Conservation (phyloP, 805 yeast species). For the Wickerhamiella spandovensis region DNA sequence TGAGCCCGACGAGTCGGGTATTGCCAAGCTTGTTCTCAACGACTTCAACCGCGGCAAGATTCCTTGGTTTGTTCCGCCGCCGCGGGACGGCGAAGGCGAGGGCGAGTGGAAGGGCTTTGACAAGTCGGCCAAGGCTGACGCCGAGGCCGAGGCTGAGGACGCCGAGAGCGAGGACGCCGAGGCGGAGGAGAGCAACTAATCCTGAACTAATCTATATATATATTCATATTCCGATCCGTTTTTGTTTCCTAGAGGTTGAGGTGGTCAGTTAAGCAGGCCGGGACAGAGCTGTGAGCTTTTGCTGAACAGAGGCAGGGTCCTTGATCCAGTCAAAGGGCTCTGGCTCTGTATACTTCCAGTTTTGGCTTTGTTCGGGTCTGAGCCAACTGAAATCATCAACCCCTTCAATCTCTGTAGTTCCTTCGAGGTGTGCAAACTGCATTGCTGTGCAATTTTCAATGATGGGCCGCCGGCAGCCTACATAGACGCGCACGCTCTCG, state of each 20-base stretch:
- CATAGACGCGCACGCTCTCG: slow-evolving; percentile 7
- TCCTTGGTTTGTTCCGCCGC: slow-evolving; percentile 97
- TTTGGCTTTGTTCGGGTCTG: slow-evolving; percentile 8
- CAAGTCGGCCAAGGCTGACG: slow-evolving; percentile 4
- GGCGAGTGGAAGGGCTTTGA: slow-evolving; percentile 7
- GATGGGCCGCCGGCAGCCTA: slow-evolving; percentile 21
- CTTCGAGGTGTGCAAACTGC: slow-evolving; percentile 13
- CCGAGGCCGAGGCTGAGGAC: slow-evolving; percentile 1
- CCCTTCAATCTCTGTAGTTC: slow-evolving; percentile 1
- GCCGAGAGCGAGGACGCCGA: background rate
- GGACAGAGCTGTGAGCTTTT: background rate
- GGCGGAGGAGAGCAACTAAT: background rate
- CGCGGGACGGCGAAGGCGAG: slow-evolving; percentile 49
- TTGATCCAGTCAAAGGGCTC: background rate
- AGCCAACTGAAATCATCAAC: slow-evolving; percentile 23
- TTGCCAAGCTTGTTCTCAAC: slow-evolving; percentile 76
- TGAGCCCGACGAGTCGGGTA: slow-evolving; percentile 92
- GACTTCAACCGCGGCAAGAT: slow-evolving; percentile 96
- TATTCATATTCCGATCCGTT: too few relatives aligned
- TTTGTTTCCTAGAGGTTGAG: too few relatives aligned
- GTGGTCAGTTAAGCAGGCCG: too few relatives aligned
- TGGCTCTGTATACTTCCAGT: slow-evolving; percentile 5
- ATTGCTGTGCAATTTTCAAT: slow-evolving; percentile 17
- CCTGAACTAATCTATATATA: too few relatives aligned
- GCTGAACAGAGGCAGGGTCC: background rate